These are phyloP conservation scores for Garcia nutans DNA, from an alignment of 345 rosid species.

Conservation along the genomic window DNA sequence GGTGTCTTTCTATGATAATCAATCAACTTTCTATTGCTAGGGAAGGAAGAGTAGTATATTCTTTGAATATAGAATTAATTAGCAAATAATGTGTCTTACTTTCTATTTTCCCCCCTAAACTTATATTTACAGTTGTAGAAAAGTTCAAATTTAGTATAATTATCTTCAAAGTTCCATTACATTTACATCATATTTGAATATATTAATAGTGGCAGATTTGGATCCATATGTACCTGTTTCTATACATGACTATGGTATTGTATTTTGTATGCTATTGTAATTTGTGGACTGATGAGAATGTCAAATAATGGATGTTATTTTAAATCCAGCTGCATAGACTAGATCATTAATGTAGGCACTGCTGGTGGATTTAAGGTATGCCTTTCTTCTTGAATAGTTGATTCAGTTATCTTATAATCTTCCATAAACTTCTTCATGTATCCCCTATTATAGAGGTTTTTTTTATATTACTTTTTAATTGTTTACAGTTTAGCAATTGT, in stretches of 20 bases:
- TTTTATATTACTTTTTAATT: background rate
- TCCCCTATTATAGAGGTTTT: background rate
- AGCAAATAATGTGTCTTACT: background rate
- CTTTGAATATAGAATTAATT: background rate
- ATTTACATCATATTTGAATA: background rate
- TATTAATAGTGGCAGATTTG: background rate
- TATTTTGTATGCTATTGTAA: too few relatives aligned
- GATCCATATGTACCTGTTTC: too few relatives aligned
- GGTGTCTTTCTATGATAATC: too few relatives aligned
- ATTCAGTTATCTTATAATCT: background rate
- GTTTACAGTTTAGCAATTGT: background rate
- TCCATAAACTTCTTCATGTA: background rate
- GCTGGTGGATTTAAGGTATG: slow-evolving; percentile 89
- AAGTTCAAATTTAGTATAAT: background rate
- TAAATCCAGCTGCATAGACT: slow-evolving; percentile 26
- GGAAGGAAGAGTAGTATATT: background rate
- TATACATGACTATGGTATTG: too few relatives aligned
- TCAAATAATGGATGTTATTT: background rate
- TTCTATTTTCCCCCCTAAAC: background rate
- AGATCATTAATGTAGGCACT: slow-evolving; percentile 85
- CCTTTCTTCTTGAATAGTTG: too few relatives aligned
- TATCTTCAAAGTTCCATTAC: background rate
- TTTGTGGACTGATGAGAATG: slow-evolving; percentile 1
- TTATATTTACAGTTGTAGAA: background rate
- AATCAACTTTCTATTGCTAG: background rate